Conservation (phyloP, 805 yeast genomes). For the Teunomyces cretensis region DNA sequence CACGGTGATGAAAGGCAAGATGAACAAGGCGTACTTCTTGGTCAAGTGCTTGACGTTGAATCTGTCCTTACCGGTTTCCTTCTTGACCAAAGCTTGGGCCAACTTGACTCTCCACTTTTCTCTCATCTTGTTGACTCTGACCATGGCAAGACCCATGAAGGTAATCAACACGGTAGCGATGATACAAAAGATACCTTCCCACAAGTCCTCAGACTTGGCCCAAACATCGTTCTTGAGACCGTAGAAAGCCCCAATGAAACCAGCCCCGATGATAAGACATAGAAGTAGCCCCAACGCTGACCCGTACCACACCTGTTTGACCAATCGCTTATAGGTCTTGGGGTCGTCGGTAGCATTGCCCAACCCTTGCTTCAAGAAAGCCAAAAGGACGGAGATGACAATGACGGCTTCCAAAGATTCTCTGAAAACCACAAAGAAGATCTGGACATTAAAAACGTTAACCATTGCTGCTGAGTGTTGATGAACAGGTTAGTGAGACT, state of each 20-base stretch:
- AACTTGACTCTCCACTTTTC: conserved; percentile 96
- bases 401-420: conserved; percentile 92
- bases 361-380: conserved; percentile 87
- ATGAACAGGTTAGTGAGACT: too few species aligned
- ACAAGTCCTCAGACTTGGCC: conserved; percentile 83
- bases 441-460: conserved; percentile 65
- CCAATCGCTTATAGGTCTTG: conserved; percentile 56
- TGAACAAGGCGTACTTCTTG: conserved; percentile 25
- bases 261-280: conserved; percentile 86
- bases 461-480: conserved; percentile 35
- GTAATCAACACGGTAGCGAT: conserved; percentile 89
- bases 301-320: conserved; percentile 88
- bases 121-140: conserved; percentile 93
- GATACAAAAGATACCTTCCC: conserved; percentile 95
- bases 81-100: conserved; percentile 74
- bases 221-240: conserved; percentile 78
- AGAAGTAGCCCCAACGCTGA: conserved; percentile 67
- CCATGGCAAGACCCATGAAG: conserved; percentile 94
- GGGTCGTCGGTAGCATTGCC: conserved; percentile 53
- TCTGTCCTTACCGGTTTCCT: conserved; percentile 45
- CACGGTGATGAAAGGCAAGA: conserved; percentile 25
- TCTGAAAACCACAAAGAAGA: conserved; percentile 89
- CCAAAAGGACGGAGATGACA: conserved; percentile 85
- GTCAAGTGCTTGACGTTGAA: conserved; percentile 37
- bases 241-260: conserved; percentile 92